Base-by-base conservation (phyloP, 306 rosid genomes). In the Corylus heterophylla region DNA sequence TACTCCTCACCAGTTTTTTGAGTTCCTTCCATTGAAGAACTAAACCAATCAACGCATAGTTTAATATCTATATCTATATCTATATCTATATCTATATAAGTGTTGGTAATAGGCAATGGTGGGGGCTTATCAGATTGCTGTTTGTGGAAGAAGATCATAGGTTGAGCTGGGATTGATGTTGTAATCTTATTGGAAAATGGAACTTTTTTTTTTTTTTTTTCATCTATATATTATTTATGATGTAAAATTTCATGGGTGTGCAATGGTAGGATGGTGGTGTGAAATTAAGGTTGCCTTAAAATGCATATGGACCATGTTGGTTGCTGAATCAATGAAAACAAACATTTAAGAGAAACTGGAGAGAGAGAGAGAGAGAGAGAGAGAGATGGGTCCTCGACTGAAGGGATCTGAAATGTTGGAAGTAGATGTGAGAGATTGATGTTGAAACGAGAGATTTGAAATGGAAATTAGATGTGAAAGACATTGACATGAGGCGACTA, bases 1-100 rank as follows among this genome's bases (percentile, higher is more conserved):
- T 3, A 5, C 45, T 27, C 92, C 90, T 10, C 78, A 71, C 86
- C 93, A 89, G 74, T 94, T 92, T 78, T 88, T 86, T 44, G 97
- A 89, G 86, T 91, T 91, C 85, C 97, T 91, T 62, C 97, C 97
- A 22, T 71, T 88, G 85, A 91, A 91, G 86, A 83, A 91, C 74
- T 85, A 47, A 81, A 44, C 49, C 47, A 12, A 35, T 39, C 6
- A 39, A 3, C 5, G 44, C 44, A 39, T 39, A 39, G 6, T 39
- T 39, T 39, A 39, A 39, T 39, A 39, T 39, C 4, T 4, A 37
- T 37, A 37, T 3, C 2, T 37, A 37, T 37, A 39, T 39, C 3
- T 39, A 39, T 37, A 37, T 3, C 2, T 37, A 37, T 37, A 39
- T 39, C 3, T 39, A 39, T 22, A 22, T 22, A 22, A 22, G 25